Percentiles rank a stretch among this genome's conserved stretches.
These are phyloP conservation scores for Leptomonas pyrrhocoris DNA, from an alignment of 208 protist genomes.

Conservation along the genomic window DNA sequence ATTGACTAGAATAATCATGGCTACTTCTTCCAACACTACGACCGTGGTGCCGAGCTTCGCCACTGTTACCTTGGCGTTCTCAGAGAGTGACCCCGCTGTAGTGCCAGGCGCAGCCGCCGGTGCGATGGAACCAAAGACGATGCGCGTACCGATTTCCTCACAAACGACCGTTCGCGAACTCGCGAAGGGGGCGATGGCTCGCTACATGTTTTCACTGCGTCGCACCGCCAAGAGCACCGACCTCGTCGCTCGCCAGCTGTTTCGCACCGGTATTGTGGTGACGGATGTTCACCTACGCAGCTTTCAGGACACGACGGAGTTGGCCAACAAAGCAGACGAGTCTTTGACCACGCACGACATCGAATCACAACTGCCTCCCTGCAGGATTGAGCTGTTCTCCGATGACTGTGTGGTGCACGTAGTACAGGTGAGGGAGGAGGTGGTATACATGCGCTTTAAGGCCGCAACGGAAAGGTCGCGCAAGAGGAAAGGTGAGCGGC, in stretches of 20 bases:
- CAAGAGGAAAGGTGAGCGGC: neutral
- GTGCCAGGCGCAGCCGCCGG: neutral
- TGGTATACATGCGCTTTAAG: conserved; percentile 68
- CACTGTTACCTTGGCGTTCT: conserved; percentile 23
- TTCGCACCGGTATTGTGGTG: conserved; percentile 22
- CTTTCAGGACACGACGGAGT: neutral
- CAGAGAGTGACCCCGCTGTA: neutral
- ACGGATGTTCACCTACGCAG: conserved; percentile 26
- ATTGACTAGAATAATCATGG: neutral
- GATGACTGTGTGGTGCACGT: conserved; percentile 76
- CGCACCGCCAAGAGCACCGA: conserved; percentile 13
- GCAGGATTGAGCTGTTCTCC: conserved; percentile 61
- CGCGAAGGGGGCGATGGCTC: conserved; percentile 81
- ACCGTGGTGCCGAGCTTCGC: conserved; percentile 16
- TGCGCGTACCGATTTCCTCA: conserved; percentile 74
- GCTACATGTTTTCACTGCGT: conserved; percentile 57
- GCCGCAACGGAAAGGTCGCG: neutral
- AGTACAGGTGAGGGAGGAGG: conserved; percentile 69
- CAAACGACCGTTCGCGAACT: conserved; percentile 76
- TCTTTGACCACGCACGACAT: neutral
- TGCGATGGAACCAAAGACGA: conserved; percentile 28
- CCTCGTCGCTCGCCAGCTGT: conserved; percentile 17
- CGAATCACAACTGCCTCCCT: conserved; percentile 8
- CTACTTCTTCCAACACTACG: neutral
- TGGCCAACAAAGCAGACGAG: no score